A percentile compares a stretch with the other conserved stretches of the same genome.
phyloP scores from a whole-genome alignment of 2,329 filamentous ascomycete species.

The Fusarium sp. region DNA sequence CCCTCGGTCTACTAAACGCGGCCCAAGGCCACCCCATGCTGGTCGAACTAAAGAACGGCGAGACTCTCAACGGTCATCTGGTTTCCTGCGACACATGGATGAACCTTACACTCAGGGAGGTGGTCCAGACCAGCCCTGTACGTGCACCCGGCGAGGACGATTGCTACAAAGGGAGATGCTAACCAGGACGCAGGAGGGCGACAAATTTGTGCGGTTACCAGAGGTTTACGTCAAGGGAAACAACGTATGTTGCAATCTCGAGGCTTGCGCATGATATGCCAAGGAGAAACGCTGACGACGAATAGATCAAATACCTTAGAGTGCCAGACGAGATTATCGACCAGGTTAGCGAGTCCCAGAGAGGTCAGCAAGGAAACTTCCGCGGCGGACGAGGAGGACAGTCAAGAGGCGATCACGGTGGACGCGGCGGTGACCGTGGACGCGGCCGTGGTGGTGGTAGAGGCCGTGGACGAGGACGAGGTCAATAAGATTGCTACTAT shows the following conservation, averaged over 20 bases:
- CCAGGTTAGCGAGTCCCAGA: slow-evolving; percentile 91
- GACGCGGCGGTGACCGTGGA: slow-evolving; percentile 61
- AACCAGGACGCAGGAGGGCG: slow-evolving; percentile 75
- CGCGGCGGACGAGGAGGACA: slow-evolving; percentile 73
- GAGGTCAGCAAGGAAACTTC: slow-evolving; percentile 72
- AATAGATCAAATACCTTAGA: slow-evolving; percentile 95
- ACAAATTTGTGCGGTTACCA: slow-evolving; percentile 90
- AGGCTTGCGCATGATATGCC: neutral
- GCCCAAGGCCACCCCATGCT: slow-evolving; percentile 98
- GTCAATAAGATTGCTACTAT: slow-evolving; percentile 41
- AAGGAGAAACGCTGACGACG: slow-evolving; percentile 20
- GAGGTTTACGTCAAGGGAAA: slow-evolving; percentile 98
- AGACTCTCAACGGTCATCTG: slow-evolving; percentile 95
- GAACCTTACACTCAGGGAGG: slow-evolving; percentile 97
- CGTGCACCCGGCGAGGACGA: slow-evolving; percentile 35
- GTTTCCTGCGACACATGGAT: slow-evolving; percentile 99
- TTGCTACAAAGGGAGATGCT: slow-evolving; percentile 14
- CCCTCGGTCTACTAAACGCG: slow-evolving; percentile 88
- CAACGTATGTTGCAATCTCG: slow-evolving; percentile 73
- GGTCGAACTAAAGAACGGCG: slow-evolving; percentile 96
- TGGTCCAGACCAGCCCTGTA: slow-evolving; percentile 92
- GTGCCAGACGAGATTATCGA: slow-evolving; percentile 98
- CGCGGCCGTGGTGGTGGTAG: slow-evolving; percentile 55
- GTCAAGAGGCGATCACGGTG: slow-evolving; percentile 68
- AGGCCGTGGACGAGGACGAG: slow-evolving; percentile 52